Evolutionary conservation across 345 rosid genomes (phyloP).

Genomic region (Ceriops decandra): DNA sequence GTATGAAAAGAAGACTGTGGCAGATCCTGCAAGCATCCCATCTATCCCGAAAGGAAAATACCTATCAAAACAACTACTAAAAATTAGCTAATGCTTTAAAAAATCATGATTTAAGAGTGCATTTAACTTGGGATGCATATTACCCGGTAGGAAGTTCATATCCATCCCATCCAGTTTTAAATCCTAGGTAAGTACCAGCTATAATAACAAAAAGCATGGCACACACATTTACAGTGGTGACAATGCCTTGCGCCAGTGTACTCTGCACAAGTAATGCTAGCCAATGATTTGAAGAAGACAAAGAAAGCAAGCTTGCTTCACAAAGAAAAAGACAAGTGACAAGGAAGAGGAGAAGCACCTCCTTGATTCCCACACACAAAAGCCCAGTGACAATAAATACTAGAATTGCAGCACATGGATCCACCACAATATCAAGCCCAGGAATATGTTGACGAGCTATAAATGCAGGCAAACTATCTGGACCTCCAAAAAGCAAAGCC

Average conservation of each 20-base stretch:
- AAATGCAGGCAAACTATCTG: slow-evolving; percentile 60
- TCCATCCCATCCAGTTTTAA: slow-evolving; percentile 90
- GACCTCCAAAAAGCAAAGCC: slow-evolving; percentile 94
- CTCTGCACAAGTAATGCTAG: slow-evolving; percentile 51
- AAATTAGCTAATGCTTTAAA: not conserved
- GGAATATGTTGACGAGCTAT: slow-evolving; percentile 84
- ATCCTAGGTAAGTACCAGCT: slow-evolving; percentile 84
- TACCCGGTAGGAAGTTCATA: slow-evolving; percentile 94
- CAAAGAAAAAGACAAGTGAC: not conserved
- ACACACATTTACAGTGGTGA: slow-evolving; percentile 69
- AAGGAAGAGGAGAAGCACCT: slow-evolving; percentile 41
- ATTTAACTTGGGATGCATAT: slow-evolving; percentile 8
- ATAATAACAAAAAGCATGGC: slow-evolving; percentile 80
- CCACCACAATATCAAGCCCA: slow-evolving; percentile 74
- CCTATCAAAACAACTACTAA: slow-evolving; percentile 32
- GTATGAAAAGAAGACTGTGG: slow-evolving; percentile 89
- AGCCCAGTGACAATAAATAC: slow-evolving; percentile 83
- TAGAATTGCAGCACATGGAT: slow-evolving; percentile 84
- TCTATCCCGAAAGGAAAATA: slow-evolving; percentile 88
- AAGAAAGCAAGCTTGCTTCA: not conserved
- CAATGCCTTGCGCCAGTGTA: slow-evolving; percentile 75
- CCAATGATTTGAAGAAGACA: slow-evolving; percentile 3
- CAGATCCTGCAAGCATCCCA: slow-evolving; percentile 98
- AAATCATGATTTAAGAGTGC: slow-evolving; percentile 2
- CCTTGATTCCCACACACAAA: slow-evolving; percentile 92